Percentiles rank a stretch among this genome's conserved stretches.
Conservation (phyloP, 371 early-diverging fungal species). For the Mucor mucedo region DNA sequence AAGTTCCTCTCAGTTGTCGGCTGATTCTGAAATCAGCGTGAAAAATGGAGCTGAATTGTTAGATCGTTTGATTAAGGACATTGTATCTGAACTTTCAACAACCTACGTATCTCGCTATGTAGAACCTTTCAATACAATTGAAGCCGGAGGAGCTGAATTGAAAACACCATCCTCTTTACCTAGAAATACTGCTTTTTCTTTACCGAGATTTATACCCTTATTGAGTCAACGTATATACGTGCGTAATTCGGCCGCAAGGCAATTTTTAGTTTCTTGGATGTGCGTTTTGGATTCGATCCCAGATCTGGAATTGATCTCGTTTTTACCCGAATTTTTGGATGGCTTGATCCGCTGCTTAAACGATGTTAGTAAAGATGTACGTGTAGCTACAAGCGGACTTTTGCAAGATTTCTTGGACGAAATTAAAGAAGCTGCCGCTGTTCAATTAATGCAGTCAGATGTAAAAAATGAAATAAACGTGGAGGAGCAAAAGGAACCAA, state of each 20-base stretch:
- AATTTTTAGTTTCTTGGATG: conserved; percentile 93
- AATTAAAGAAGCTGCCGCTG: conserved; percentile 76
- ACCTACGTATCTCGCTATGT: conserved; percentile 59
- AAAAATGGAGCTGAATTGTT: conserved; percentile 90
- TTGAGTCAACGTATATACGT: conserved; percentile 87
- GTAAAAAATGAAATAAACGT: conserved; percentile 17
- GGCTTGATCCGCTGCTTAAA: conserved; percentile 84
- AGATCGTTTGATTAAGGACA: conserved; percentile 90
- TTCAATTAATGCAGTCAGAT: conserved; percentile 36
- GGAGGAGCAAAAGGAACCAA: not conserved
- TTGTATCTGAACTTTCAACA: conserved; percentile 85
- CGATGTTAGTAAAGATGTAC: conserved; percentile 86
- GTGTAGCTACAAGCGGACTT: conserved; percentile 68
- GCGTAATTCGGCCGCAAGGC: conserved; percentile 84
- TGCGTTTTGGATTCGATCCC: conserved; percentile 87
- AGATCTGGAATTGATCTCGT: conserved; percentile 85
- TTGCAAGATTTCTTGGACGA: conserved; percentile 82
- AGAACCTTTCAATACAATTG: conserved; percentile 37
- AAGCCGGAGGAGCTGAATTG: conserved; percentile 28
- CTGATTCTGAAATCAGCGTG: conserved; percentile 85
- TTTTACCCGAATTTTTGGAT: conserved; percentile 88
- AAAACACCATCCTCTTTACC: conserved; percentile 36
- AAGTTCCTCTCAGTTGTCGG: conserved; percentile 58
- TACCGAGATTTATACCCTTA: conserved; percentile 88
- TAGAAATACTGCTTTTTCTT: conserved; percentile 70